Percentiles rank a stretch among this genome's conserved stretches.
These are phyloP conservation scores for Ceratocystis lukuohia DNA, from an alignment of 2,329 filamentous ascomycete genomes.

Conservation along the genomic window DNA sequence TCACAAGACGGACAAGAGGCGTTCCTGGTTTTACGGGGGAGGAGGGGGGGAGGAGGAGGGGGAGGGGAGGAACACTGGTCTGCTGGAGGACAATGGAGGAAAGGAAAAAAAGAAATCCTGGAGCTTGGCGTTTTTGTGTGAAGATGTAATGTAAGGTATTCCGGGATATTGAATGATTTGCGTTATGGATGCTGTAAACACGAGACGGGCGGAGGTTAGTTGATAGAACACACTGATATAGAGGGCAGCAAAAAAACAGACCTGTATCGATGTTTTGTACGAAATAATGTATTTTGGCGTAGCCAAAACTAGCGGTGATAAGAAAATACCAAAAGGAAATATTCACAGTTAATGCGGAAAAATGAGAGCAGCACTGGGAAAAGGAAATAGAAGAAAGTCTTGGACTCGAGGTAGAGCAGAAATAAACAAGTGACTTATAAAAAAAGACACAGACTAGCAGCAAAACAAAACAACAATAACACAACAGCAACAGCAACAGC, in stretches of 20 bases:
- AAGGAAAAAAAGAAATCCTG: background rate
- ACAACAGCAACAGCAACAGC: slow-evolving; percentile 19
- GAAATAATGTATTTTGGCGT: background rate
- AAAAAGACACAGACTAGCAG: background rate
- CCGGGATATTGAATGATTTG: background rate
- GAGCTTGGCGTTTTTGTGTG: background rate
- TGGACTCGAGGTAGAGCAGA: background rate
- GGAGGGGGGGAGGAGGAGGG: no score
- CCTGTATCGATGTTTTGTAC: background rate
- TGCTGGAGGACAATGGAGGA: no score
- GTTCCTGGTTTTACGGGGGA: background rate
- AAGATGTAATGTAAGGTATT: background rate
- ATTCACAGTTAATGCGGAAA: background rate
- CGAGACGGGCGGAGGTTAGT: background rate
- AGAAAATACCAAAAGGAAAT: background rate
- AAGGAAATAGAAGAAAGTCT: background rate
- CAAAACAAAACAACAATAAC: background rate
- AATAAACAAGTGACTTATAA: background rate
- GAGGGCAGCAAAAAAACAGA: background rate
- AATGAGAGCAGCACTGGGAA: background rate
- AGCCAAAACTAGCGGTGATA: background rate
- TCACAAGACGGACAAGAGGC: background rate
- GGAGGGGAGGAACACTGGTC: no score
- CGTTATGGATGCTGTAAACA: background rate
- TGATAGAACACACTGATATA: no score